These are phyloP conservation scores for Ilex asprella DNA, from an alignment of 257 asterid species.

Conservation along the genomic window DNA sequence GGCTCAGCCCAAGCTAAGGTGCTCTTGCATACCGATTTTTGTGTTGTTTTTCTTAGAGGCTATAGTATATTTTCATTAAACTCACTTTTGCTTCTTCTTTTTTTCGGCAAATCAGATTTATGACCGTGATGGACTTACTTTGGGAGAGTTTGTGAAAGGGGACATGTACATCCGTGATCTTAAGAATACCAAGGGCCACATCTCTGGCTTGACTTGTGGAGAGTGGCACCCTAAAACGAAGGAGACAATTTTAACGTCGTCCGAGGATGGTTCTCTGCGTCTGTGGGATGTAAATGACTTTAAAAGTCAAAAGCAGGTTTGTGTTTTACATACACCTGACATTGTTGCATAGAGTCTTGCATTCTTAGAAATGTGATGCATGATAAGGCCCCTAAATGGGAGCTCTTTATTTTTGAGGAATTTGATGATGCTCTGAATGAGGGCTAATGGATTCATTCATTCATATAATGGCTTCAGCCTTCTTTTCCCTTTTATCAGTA, in stretches of 20 bases:
- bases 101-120: conserved; percentile 47
- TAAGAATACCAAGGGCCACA: conserved; percentile 95
- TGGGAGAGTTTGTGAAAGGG: conserved; percentile 91
- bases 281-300: conserved; percentile 96
- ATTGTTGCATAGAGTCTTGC: neutral
- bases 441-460: neutral
- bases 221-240: conserved; percentile 90
- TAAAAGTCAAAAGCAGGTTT: conserved; percentile 91
- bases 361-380: too few relatives aligned
- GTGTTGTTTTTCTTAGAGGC: conserved; percentile 11
- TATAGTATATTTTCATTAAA: conserved; percentile 9
- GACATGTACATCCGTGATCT: conserved; percentile 98
- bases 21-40: conserved; percentile 9
- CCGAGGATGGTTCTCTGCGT: conserved; percentile 92
- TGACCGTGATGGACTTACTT: conserved; percentile 95
- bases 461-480: conserved; percentile 9
- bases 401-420: neutral
- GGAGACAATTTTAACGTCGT: conserved; percentile 87
- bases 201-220: conserved; percentile 92
- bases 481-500: conserved; percentile 8
- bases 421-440: too few relatives aligned
- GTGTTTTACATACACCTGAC: conserved; percentile 11
- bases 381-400: too few relatives aligned
- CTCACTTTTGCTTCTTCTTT: conserved; percentile 10
- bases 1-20: conserved; percentile 99